A percentile compares a stretch with the other conserved stretches of the same genome.
phyloP scores from a whole-genome alignment of 2,329 filamentous ascomycete species.

The Venturia nashicola region DNA sequence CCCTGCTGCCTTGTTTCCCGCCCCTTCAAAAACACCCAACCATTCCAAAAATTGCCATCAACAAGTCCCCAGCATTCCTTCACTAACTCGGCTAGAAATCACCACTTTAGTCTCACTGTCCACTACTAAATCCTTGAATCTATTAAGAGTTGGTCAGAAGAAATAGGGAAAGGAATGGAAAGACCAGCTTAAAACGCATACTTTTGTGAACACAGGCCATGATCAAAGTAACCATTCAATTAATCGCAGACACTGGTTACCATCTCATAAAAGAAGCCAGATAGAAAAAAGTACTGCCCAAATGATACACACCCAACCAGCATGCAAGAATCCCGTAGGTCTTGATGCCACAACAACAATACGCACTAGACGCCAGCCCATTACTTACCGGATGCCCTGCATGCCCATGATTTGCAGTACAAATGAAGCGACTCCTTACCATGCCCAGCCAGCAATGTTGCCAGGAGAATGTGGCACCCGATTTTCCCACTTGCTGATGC shows the following conservation, averaged over 20 bases:
- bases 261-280: neutral
- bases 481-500: neutral
- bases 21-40: too few relatives aligned
- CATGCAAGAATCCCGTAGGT: neutral
- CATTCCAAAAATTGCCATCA: too few relatives aligned
- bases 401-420: neutral
- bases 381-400: neutral
- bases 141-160: too few relatives aligned
- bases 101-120: too few relatives aligned
- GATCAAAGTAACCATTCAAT: neutral
- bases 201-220: neutral
- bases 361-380: neutral
- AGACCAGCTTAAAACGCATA: too few relatives aligned
- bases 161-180: too few relatives aligned
- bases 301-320: neutral
- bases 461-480: neutral
- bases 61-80: too few relatives aligned
- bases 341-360: neutral
- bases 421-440: neutral
- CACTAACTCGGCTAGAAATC: too few relatives aligned
- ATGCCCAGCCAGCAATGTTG: neutral
- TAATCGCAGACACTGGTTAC: neutral
- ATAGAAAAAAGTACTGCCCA: neutral
- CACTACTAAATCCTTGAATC: too few relatives aligned
- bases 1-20: neutral